Base-by-base conservation (phyloP, 2,329 filamentous ascomycete genomes). In the Fusarium sp. region DNA sequence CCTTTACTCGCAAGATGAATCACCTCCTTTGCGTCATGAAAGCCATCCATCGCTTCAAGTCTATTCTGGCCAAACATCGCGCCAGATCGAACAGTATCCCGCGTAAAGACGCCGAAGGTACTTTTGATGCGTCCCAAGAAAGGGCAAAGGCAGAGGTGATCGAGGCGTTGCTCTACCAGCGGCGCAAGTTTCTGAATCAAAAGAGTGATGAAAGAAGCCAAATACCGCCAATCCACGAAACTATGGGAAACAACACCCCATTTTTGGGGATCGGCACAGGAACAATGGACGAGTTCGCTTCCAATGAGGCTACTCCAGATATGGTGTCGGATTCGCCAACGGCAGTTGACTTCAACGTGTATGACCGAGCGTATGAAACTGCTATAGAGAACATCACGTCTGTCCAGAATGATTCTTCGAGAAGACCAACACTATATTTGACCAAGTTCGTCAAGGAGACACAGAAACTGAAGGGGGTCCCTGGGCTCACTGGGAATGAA, bases 21-120 rank as follows among this genome's bases (percentile, higher is more conserved):
- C 92, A 96, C 78, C 86, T 98, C 5, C 86, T 98, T 64, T 93
- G 91, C 58, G 93, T 98, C 73, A 93, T 98, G 86, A 96, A 94
- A 89, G 96, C 95, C 8, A 95, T 97, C 44, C 91, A 92, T 71
- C 93, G 92, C 65, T 98, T 98, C 85, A 98, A 97, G 80, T 85
- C 88, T 56, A 86, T 97, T 14, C 83, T 96, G n/a, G 77, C 73
- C 4, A 79, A 72, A 33, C 78, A 73, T 26, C 70, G 73, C 9
- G 68, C 71, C 31, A 58, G 36, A 47, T 64, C 65, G 14, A 71
- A 51, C 16, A 59, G 57, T 14, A 68, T 70, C 16, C 64, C 65
- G 18, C 61, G 70, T 7, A 64, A 57, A 33, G 59, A 61, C 26
- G 36, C 53, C 24, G 62, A 51, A 15, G 62, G 61, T 35, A 33